Percentiles rank a stretch among this genome's conserved stretches.
These are phyloP conservation scores for Tieghemostelium lacteum DNA, from an alignment of 78 protist species.

Conservation along the genomic window DNA sequence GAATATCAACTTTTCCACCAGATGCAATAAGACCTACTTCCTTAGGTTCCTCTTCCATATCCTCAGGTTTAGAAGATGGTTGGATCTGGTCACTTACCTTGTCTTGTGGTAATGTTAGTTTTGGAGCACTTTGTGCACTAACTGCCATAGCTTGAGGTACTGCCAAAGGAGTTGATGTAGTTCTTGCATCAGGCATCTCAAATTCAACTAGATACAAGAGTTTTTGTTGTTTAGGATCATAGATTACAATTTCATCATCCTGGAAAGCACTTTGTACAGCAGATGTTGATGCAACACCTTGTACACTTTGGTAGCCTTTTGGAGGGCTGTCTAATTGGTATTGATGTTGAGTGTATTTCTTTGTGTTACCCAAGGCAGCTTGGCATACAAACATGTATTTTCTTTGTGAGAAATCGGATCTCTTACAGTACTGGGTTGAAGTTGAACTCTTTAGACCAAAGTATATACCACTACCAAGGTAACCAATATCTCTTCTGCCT, in stretches of 20 bases:
- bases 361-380: slow-evolving; percentile 53
- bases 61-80: slow-evolving; percentile 4
- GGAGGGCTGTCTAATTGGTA: slow-evolving; percentile 34
- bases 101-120: background rate
- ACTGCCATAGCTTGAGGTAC: background rate
- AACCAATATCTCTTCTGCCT: slow-evolving; percentile 58
- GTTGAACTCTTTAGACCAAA: slow-evolving; percentile 61
- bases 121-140: background rate
- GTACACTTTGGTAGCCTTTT: slow-evolving; percentile 64
- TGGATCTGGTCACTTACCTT: background rate
- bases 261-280: background rate
- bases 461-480: slow-evolving; percentile 73
- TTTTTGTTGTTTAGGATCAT: slow-evolving; percentile 66
- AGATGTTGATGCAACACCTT: slow-evolving; percentile 39
- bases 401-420: background rate
- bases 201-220: slow-evolving; percentile 37
- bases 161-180: background rate
- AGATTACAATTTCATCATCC: slow-evolving; percentile 63
- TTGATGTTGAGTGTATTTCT: slow-evolving; percentile 69
- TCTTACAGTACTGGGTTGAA: slow-evolving; percentile 37
- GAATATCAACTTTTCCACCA: background rate
- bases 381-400: slow-evolving; percentile 57
- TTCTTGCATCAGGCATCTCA: background rate
- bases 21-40: slow-evolving; percentile 35
- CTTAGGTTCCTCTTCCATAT: background rate